Evolutionary conservation across 2,329 filamentous ascomycete genomes (phyloP).

Genomic region (Penicillium sp.): DNA sequence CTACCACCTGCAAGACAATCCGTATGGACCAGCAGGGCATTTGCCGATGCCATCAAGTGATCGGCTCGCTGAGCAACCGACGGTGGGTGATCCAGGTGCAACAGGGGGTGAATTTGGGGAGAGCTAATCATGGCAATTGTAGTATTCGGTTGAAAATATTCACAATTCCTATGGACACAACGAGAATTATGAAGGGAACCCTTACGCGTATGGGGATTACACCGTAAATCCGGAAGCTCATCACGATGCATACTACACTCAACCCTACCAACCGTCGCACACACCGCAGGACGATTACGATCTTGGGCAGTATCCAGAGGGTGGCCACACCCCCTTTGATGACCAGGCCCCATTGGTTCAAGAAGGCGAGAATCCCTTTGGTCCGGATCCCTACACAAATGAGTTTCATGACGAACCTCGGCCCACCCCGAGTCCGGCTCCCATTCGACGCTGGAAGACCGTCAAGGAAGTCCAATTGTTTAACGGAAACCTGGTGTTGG

Average conservation of each 20-base stretch:
- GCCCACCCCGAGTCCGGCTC: conserved; percentile 50
- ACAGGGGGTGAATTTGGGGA: not conserved
- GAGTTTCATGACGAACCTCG: conserved; percentile 42
- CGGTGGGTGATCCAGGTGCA: conserved; percentile 53
- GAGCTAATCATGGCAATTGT: not conserved
- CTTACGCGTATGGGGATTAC: conserved; percentile 60
- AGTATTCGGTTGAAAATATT: conserved; percentile 68
- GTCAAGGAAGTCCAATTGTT: conserved; percentile 98
- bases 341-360: conserved; percentile 69
- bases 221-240: conserved; percentile 75
- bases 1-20: conserved; percentile 77
- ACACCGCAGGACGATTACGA: conserved; percentile 52
- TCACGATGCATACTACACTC: conserved; percentile 79
- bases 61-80: conserved; percentile 73
- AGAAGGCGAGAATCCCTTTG: conserved; percentile 56
- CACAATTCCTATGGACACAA: conserved; percentile 58
- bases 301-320: conserved; percentile 48
- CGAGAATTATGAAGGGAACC: conserved; percentile 53
- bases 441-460: conserved; percentile 88
- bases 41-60: conserved; percentile 70
- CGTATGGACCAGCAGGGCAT: conserved; percentile 55
- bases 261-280: conserved; percentile 68
- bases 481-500: conserved; percentile 91
- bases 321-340: conserved; percentile 57
- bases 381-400: conserved; percentile 53